Evolutionary conservation across 2,329 filamentous ascomycete species (phyloP).

Genomic region (Coleophoma cylindrospora): DNA sequence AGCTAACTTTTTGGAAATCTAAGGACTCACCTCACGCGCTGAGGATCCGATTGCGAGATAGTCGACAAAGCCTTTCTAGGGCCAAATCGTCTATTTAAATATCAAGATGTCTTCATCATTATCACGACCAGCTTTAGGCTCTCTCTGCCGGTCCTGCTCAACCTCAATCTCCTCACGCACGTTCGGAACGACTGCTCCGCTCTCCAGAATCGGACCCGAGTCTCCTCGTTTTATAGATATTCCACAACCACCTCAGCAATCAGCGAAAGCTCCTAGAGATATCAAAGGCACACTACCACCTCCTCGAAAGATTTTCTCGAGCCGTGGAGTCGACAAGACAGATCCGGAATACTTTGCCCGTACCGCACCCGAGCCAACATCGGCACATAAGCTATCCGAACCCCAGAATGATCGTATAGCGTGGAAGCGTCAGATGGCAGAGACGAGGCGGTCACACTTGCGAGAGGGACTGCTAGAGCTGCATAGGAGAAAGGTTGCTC

Average conservation of each 20-base stretch:
- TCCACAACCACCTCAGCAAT: conserved; percentile 64
- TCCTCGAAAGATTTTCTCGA: conserved; percentile 74
- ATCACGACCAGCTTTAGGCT: conserved; percentile 20
- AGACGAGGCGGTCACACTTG: conserved; percentile 65
- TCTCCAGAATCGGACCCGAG: conserved; percentile 64
- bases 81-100: no score
- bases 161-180: conserved; percentile 27
- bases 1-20: no score
- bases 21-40: no score
- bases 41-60: no score
- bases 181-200: conserved; percentile 40
- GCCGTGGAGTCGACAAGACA: conserved; percentile 54
- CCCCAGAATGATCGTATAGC: conserved; percentile 28
- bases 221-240: conserved; percentile 85
- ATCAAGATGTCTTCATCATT: conserved; percentile 21
- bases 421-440: conserved; percentile 73
- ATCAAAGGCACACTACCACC: conserved; percentile 79
- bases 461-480: conserved; percentile 66
- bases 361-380: conserved; percentile 50
- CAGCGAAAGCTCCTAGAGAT: conserved; percentile 33
- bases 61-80: no score
- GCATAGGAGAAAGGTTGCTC: conserved; percentile 54
- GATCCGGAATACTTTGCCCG: conserved; percentile 53
- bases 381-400: conserved; percentile 8
- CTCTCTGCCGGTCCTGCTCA: conserved; percentile 24